Base-by-base conservation (phyloP, 192 early-diverging fungal genomes). In the Linnemannia elongata region DNA sequence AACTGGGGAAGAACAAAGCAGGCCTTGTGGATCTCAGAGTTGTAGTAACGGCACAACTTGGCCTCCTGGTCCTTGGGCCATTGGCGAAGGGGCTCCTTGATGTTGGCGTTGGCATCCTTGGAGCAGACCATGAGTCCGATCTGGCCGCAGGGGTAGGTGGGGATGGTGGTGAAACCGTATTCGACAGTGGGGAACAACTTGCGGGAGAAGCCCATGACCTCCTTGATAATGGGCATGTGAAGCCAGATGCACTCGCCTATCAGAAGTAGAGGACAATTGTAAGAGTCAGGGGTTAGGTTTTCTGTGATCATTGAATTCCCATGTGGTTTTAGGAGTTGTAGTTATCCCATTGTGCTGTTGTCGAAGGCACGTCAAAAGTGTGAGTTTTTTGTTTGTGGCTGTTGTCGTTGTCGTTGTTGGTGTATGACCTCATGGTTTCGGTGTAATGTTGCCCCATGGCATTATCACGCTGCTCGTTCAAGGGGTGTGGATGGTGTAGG, bases 231-330 rank as follows among this genome's bases (percentile, higher is more conserved):
- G 38, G 92, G 88, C 76, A 98, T 88, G 81, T 99, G 97, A 73
- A 99, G 96, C 98, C 99, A 99, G 93, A 97, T 95, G 94, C 99
- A 99, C 93, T 99, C 99, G 90, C 97, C 89, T 89, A 54, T 41
- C 17, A 15, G 6, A 6, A 22, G 41, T 30, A 1, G 66, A 75
- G 30, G 38, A 47, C 4, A 38, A 33, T 22, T 30, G 30, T 30
- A 81, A 39, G 38, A 39, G 3, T 39, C 38, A 39, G 63, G 18
- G 27, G 10, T 66, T 33, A 66, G 27, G 12, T 2, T 33, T 66
- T 33, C 49, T 52, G 18, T 20, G 18, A 22, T 63, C 7, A 49
- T 20, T 79, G 79, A 30, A 30, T 49, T 27, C 68, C 49, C 49
- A 22, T 52, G 49, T 20, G 49, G 49, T 52, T 52, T 6, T 52